These are phyloP conservation scores for Populus tremula DNA, from an alignment of 345 rosid species.

Conservation along the genomic window DNA sequence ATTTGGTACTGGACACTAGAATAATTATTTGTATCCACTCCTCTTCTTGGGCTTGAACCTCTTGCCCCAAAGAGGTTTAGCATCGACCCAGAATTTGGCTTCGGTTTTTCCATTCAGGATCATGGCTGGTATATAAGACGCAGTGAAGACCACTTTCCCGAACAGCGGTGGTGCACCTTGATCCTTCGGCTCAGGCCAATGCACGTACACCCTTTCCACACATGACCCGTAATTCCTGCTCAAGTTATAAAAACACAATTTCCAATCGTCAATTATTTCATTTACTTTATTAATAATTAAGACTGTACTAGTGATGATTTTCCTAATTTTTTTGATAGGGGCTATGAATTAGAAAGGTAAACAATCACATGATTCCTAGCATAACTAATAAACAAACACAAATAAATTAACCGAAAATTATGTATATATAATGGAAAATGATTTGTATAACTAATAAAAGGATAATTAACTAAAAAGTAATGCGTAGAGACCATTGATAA, in stretches of 20 bases:
- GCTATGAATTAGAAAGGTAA: no score
- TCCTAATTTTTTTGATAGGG: no score
- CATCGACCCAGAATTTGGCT: constrained; percentile 26
- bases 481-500: no score
- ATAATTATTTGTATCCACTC: background rate
- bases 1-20: no score
- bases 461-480: no score
- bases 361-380: no score
- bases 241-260: background rate
- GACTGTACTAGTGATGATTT: no score
- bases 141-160: constrained; percentile 35
- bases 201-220: constrained; percentile 40
- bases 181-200: constrained; percentile 17
- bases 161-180: constrained; percentile 9
- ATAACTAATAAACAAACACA: no score
- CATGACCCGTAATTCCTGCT: constrained; percentile 34
- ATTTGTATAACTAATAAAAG: no score
- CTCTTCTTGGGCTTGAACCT: constrained; percentile 18
- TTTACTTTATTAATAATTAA: no score
- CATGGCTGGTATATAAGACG: constrained; percentile 10
- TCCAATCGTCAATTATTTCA: background rate
- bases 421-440: no score
- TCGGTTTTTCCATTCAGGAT: constrained; percentile 17
- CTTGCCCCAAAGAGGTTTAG: constrained; percentile 43
- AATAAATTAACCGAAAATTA: no score